Evolutionary conservation across 495 filamentous ascomycete genomes (phyloP).

Genomic region (Parathielavia hyrcaniae): DNA sequence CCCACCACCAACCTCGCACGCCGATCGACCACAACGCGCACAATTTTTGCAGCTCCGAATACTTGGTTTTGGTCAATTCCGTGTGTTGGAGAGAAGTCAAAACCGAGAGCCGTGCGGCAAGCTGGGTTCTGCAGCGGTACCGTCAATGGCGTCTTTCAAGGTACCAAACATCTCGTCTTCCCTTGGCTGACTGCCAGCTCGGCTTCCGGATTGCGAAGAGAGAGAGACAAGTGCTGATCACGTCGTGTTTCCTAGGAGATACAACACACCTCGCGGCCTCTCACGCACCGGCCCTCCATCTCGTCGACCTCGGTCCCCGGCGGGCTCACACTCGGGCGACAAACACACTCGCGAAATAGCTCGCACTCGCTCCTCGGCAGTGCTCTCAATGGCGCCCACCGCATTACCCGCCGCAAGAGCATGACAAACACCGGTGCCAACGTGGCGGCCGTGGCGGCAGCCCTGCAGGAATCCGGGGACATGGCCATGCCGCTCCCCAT

Average conservation of each 20-base stretch:
- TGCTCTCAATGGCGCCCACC: slow-evolving; percentile 71
- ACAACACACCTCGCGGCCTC: slow-evolving; percentile 43
- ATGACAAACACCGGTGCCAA: slow-evolving; percentile 70
- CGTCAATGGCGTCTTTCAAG: slow-evolving; percentile 51
- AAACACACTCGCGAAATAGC: slow-evolving; percentile 65
- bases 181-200: slow-evolving; percentile 26
- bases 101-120: slow-evolving; percentile 21
- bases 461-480: slow-evolving; percentile 58
- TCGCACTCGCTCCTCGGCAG: slow-evolving; percentile 66
- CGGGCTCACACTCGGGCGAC: slow-evolving; percentile 37
- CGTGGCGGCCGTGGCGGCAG: slow-evolving; percentile 60
- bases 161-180: slow-evolving; percentile 27
- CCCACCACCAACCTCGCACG: slow-evolving; percentile 13
- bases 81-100: slow-evolving; percentile 20
- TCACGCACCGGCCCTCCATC: slow-evolving; percentile 46
- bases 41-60: not conserved
- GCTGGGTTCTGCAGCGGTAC: slow-evolving; percentile 21
- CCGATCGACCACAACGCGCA: slow-evolving; percentile 9
- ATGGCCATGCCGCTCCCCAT: slow-evolving; percentile 49
- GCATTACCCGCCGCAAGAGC: slow-evolving; percentile 90
- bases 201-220: slow-evolving; percentile 20
- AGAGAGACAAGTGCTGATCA: slow-evolving; percentile 34
- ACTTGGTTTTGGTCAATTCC: slow-evolving; percentile 7
- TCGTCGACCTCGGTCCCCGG: slow-evolving; percentile 37
- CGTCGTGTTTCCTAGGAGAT: slow-evolving; percentile 41